Conservation (phyloP, 164 flowering plant genomes). For the Sextonia rubra region DNA sequence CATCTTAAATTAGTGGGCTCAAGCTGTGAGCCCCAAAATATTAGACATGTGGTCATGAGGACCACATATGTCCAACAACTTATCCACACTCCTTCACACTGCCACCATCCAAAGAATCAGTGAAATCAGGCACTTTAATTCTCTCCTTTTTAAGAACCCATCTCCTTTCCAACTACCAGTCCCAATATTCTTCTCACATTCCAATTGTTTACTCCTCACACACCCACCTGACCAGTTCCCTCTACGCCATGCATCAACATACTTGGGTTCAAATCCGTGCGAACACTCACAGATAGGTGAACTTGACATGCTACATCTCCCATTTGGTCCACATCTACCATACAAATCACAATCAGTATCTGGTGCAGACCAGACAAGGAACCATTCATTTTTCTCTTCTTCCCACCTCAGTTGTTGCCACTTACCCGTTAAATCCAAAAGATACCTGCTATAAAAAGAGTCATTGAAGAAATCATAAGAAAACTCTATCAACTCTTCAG, state of each 20-base stretch:
- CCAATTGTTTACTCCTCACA: background rate
- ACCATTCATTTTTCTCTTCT: background rate
- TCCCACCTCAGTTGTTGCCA: background rate
- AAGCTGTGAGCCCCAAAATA: too few species aligned
- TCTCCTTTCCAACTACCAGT: conserved; percentile 1
- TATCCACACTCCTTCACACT: background rate
- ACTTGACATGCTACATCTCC: background rate
- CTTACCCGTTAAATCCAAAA: background rate
- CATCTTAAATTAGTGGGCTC: too few species aligned
- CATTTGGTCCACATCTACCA: background rate
- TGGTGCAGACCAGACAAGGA: too few species aligned
- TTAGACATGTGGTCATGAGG: too few species aligned
- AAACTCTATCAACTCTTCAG: background rate
- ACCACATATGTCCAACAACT: too few species aligned
- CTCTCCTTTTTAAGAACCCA: background rate
- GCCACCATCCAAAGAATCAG: too few species aligned
- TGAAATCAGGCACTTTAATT: background rate
- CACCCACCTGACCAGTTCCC: conserved; percentile 3
- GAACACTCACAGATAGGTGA: background rate
- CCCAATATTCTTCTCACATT: background rate
- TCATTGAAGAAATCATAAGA: background rate
- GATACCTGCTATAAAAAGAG: too few species aligned
- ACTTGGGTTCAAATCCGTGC: background rate
- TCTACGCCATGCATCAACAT: background rate
- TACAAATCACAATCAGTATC: background rate